Evolutionary conservation across 2,329 filamentous ascomycete genomes (phyloP).

Genomic region (Ceratocystis colombiana): DNA sequence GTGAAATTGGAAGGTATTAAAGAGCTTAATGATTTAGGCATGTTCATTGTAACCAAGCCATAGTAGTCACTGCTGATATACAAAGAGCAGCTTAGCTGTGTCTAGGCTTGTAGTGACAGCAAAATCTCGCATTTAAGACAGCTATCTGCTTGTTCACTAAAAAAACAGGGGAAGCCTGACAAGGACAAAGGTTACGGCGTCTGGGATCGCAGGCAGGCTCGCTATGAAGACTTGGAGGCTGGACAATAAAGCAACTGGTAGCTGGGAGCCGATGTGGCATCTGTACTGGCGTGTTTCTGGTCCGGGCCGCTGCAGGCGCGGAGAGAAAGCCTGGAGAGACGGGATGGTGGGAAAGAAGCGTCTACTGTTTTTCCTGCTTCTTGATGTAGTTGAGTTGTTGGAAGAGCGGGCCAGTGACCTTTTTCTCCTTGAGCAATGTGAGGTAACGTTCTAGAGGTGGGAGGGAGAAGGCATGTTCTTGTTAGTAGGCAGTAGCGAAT

Average conservation of each 20-base stretch:
- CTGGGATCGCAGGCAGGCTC: conserved; percentile 22
- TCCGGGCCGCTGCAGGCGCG: not conserved
- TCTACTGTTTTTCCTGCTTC: conserved; percentile 37
- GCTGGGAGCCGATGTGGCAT: conserved; percentile 19
- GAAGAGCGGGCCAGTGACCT: conserved; percentile 69
- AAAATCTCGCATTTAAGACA: conserved; percentile 6
- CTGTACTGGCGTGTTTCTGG: conserved; percentile 19
- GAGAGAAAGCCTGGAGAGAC: not conserved
- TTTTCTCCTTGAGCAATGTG: conserved; percentile 63
- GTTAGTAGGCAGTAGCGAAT: conserved; percentile 20
- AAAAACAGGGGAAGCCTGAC: not conserved
- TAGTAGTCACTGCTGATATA: not conserved
- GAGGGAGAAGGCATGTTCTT: conserved; percentile 1
- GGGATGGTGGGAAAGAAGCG: not conserved
- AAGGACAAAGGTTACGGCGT: conserved; percentile 13
- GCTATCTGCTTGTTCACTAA: conserved; percentile 5
- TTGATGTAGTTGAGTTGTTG: conserved; percentile 66
- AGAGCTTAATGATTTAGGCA: not conserved
- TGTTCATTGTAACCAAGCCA: not conserved
- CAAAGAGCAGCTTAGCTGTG: not conserved
- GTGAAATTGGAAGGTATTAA: not conserved
- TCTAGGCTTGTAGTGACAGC: not conserved
- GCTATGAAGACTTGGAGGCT: not conserved
- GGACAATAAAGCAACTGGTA: conserved; percentile 21
- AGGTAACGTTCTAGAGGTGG: conserved; percentile 59